Evolutionary conservation across 495 filamentous ascomycete species (phyloP).

Genomic region (Hamigera avellanea): DNA sequence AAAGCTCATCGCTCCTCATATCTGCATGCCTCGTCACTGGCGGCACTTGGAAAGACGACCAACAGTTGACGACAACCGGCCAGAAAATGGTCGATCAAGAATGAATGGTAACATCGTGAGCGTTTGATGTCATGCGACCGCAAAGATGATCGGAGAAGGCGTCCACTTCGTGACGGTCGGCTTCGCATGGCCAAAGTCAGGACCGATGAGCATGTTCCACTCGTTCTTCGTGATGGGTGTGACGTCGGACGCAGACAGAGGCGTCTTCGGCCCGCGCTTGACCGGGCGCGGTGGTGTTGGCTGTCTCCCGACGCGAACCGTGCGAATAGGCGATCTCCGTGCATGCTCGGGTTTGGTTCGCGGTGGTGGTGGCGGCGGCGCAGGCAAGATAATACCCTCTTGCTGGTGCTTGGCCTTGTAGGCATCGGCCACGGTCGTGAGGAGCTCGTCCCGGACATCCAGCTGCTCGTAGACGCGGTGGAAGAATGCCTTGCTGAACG

Average conservation of each 20-base stretch:
- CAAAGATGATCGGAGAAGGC: conserved; percentile 26
- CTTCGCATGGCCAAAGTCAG: conserved; percentile 21
- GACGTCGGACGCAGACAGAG: conserved; percentile 33
- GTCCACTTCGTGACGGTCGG: conserved; percentile 33
- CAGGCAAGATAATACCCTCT: conserved; percentile 32
- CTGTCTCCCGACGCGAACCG: conserved; percentile 12
- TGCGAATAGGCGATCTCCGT: conserved; percentile 13
- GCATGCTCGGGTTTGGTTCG: conserved; percentile 12
- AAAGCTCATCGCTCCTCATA: too few species aligned
- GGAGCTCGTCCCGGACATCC: conserved; percentile 38
- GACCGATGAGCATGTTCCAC: conserved; percentile 31
- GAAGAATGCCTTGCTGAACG: conserved; percentile 46
- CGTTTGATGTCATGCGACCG: conserved; percentile 18
- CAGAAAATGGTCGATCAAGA: too few species aligned
- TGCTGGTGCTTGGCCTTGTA: conserved; percentile 46
- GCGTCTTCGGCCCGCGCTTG: conserved; percentile 32
- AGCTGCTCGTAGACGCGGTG: conserved; percentile 53
- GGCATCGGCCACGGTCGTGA: conserved; percentile 43
- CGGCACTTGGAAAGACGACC: too few species aligned
- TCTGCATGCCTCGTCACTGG: too few species aligned
- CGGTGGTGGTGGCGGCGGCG: background rate
- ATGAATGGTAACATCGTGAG: too few species aligned
- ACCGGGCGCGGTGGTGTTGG: conserved; percentile 7
- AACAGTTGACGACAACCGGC: too few species aligned
- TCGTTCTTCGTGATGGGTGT: conserved; percentile 36